phyloP scores from a whole-genome alignment of 1,284 basidiomycete genomes.

The Cryptococcus sp. region DNA sequence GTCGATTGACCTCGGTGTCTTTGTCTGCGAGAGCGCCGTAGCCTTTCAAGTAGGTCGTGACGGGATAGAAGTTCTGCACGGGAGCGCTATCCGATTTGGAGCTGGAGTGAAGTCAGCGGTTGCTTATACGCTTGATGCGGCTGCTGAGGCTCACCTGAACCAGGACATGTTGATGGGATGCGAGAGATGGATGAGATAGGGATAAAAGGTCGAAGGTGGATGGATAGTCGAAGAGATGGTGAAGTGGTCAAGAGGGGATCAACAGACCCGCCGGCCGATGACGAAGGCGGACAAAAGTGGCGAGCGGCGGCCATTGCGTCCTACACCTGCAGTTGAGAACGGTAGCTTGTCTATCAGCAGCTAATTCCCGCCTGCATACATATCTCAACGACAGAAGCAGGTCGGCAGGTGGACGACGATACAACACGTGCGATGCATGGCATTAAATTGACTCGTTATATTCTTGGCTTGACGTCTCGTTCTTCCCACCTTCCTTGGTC shows the following conservation, averaged over 20 bases:
- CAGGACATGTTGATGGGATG: constrained; percentile 23
- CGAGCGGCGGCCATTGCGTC: too few species aligned
- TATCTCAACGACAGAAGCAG: too few species aligned
- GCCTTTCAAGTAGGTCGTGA: constrained; percentile 51
- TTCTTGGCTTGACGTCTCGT: constrained; percentile 1
- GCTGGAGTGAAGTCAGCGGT: not conserved
- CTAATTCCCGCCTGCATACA: too few species aligned
- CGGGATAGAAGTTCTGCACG: constrained; percentile 67
- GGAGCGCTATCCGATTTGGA: constrained; percentile 14
- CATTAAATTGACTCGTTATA: not conserved
- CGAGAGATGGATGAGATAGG: not conserved
- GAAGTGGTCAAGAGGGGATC: not conserved
- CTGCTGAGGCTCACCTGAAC: constrained; percentile 26
- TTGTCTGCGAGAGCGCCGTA: constrained; percentile 35
- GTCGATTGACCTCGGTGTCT: constrained; percentile 49
- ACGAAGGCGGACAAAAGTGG: too few species aligned
- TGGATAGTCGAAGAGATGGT: not conserved
- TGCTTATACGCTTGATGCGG: not conserved
- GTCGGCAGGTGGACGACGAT: not conserved
- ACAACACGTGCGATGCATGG: not conserved
- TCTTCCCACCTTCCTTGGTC: not conserved
- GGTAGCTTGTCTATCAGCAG: too few species aligned
- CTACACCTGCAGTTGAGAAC: too few species aligned
- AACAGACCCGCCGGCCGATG: too few species aligned
- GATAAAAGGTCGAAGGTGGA: not conserved